Evolutionary conservation across 495 filamentous ascomycete genomes (phyloP).

Genomic region (Penicillium bovifimosum): DNA sequence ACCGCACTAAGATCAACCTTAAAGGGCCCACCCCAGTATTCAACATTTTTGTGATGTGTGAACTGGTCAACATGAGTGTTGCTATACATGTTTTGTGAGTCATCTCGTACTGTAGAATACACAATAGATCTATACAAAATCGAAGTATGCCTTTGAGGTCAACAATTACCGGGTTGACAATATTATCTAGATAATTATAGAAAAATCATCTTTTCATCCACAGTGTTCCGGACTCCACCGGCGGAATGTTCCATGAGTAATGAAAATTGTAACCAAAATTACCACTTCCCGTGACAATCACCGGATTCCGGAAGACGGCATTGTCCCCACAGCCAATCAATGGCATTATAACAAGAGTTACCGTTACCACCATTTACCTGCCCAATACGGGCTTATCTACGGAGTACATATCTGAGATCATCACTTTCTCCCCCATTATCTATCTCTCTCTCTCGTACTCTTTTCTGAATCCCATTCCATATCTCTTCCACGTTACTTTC

Average conservation of each 20-base stretch:
- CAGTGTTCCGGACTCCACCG: constrained; percentile 15
- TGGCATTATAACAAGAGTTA: constrained; percentile 3
- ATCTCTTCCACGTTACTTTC: background rate
- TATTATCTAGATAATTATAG: background rate
- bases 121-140: too few relatives aligned
- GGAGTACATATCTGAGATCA: constrained; percentile 28
- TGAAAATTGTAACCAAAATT: background rate
- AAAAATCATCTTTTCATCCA: background rate
- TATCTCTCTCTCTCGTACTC: background rate
- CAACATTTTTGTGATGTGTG: background rate
- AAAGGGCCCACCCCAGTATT: constrained; percentile 12
- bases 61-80: too few relatives aligned
- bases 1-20: constrained; percentile 28
- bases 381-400: constrained; percentile 29
- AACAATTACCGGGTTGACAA: background rate
- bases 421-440: constrained; percentile 12
- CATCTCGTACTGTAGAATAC: background rate
- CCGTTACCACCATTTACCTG: constrained; percentile 27
- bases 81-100: background rate
- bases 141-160: background rate
- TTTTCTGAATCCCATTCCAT: background rate
- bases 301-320: constrained; percentile 3
- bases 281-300: background rate
- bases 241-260: constrained; percentile 25
- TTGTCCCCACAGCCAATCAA: constrained; percentile 9